Base-by-base conservation (phyloP, 352 stramenopile species). In the Thalassiosira hispida region DNA sequence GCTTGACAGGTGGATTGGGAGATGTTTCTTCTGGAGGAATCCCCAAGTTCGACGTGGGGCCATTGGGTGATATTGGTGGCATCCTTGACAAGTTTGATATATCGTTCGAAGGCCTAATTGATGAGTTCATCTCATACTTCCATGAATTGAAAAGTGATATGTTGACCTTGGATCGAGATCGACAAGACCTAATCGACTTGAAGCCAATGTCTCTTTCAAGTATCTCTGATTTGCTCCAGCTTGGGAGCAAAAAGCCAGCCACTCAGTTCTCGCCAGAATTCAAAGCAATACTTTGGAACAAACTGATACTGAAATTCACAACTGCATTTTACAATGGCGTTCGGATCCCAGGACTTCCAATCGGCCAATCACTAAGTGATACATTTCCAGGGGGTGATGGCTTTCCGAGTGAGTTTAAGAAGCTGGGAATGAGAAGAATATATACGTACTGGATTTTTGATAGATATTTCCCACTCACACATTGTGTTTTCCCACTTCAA, bases 251-350 rank as follows among this genome's bases (percentile, higher is more conserved):
- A 29, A 64, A 64, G 11, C 46, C 62, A 40, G 20, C 23, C 2
- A 14, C 14, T 66, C 51, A 60, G 51, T 52, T 40, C 12, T 71
- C 62, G 16, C 38, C 62, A 20, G 31, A 71, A 20, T 4, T 71
- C 47, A 71, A 60, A 16, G 51, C 8, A 20, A 14, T 35, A 22
- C 20, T 71, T n/a, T 71, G 40, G 42, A 22, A 44, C 62, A 71
- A 62, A 40, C 62, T 71, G 3, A 18, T 65, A 5, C 4, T 2
- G 11, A 42, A n/a, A 18, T 71, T 71, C 44, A 8, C 33, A 8
- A 40, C 18, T 7, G 8, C 62, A 31, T 67, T 23, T 4, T 44
- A n/a, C n/a, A 69, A 71, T 22, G 62, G 62, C 1, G 62, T 71
- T 2, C 62, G 22, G 23, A 69, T 71, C 18, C 62, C 62, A 12